Evolutionary conservation across 768 basidiomycete genomes (phyloP).

Genomic region (Hygrophorus russula): DNA sequence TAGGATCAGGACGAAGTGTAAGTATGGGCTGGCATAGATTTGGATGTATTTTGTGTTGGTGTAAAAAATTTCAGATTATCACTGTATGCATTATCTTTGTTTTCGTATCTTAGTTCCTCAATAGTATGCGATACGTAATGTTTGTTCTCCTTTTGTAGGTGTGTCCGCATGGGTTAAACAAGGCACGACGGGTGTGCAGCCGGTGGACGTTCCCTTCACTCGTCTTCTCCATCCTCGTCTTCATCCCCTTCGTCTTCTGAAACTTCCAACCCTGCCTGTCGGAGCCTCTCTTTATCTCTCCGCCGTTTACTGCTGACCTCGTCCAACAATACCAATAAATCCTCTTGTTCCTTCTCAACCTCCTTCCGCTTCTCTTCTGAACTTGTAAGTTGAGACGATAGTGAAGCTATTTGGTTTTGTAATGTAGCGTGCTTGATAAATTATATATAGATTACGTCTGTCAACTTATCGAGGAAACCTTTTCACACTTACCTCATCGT

Average conservation of each 20-base stretch:
- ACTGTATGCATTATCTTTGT: background rate
- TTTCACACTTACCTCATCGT: constrained; percentile 25
- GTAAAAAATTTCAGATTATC: background rate
- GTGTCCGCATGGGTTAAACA: no score
- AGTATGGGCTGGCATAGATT: background rate
- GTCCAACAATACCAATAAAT: constrained; percentile 85
- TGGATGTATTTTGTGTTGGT: background rate
- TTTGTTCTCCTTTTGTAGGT: no score
- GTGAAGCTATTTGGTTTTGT: constrained; percentile 30
- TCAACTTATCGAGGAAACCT: constrained; percentile 7
- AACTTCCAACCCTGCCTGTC: constrained; percentile 69
- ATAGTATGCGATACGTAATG: background rate
- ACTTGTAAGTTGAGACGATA: constrained; percentile 36
- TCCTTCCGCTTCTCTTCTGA: constrained; percentile 65
- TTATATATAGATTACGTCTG: background rate
- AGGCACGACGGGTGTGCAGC: no score
- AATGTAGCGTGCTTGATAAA: constrained; percentile 31
- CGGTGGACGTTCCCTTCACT: constrained; percentile 1
- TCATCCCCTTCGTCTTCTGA: constrained; percentile 88
- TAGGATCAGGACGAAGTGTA: background rate
- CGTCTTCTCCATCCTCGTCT: constrained; percentile 43
- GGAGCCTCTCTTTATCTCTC: constrained; percentile 72
- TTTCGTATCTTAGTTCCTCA: background rate
- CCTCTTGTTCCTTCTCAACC: constrained; percentile 93
- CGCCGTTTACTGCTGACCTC: constrained; percentile 81